Evolutionary conservation across 2,329 filamentous ascomycete genomes (phyloP).

Genomic region (Domatiomyces globalis): DNA sequence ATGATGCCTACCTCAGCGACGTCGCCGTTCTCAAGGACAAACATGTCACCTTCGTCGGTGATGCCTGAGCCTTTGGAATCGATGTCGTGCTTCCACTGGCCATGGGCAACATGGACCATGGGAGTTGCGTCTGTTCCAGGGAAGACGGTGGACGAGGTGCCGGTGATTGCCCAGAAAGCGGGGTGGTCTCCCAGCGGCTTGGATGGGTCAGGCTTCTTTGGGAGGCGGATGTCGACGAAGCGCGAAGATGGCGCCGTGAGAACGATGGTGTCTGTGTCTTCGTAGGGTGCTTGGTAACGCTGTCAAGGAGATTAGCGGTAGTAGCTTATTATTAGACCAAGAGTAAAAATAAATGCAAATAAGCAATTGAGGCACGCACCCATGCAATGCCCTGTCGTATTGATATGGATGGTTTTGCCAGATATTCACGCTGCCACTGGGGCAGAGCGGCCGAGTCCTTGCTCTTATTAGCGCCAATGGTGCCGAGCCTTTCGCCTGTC

Average conservation of each 20-base stretch:
- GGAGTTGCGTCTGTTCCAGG: constrained; percentile 1
- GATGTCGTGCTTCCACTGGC: constrained; percentile 13
- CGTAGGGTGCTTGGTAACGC: constrained; percentile 13
- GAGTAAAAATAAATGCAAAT: not conserved
- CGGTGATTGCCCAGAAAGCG: constrained; percentile 17
- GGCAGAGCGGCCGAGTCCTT: constrained; percentile 2
- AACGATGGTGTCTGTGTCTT: constrained; percentile 16
- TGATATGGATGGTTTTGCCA: constrained; percentile 16
- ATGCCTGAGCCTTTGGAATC: constrained; percentile 13
- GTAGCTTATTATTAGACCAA: not conserved
- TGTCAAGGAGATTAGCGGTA: not conserved
- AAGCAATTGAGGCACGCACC: constrained; percentile 7
- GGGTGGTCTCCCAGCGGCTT: constrained; percentile 6
- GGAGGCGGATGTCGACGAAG: constrained; percentile 18
- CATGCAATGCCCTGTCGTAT: constrained; percentile 14
- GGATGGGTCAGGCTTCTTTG: constrained; percentile 2
- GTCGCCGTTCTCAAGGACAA: constrained; percentile 15
- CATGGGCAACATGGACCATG: constrained; percentile 14
- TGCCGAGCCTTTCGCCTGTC: constrained; percentile 13
- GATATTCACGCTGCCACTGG: constrained; percentile 13
- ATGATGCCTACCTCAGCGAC: constrained; percentile 17
- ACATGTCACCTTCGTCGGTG: constrained; percentile 17
- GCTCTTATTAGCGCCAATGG: constrained; percentile 7
- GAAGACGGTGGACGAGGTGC: constrained; percentile 9
- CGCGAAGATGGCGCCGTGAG: constrained; percentile 10